A percentile compares a stretch with the other conserved stretches of the same genome.
Evolutionary conservation across 441 rosid species (phyloP).

Genomic region (Corymbia calophylla): DNA sequence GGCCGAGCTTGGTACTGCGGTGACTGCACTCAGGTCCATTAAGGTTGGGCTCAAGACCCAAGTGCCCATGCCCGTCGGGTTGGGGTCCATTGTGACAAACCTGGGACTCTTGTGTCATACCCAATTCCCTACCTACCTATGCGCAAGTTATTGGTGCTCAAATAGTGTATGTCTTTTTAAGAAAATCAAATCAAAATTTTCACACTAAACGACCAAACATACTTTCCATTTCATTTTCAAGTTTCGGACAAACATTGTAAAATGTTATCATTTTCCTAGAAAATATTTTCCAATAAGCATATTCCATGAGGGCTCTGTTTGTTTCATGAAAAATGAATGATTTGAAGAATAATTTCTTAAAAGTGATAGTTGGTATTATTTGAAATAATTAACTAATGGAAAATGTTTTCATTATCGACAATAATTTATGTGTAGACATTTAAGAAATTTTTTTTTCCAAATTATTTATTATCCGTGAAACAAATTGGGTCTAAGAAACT

Average conservation of each 20-base stretch:
- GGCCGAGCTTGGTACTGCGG: accelerated
- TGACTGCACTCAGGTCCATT: background rate
- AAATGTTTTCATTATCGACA: background rate
- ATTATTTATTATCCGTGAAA: too few species aligned
- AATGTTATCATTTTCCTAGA: background rate
- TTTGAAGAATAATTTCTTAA: too few species aligned
- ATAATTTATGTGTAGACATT: background rate
- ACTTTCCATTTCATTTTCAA: too few species aligned
- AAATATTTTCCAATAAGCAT: background rate
- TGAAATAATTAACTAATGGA: background rate
- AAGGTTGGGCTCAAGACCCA: background rate
- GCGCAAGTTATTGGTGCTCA: background rate
- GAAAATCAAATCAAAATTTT: too few species aligned
- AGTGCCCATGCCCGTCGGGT: background rate
- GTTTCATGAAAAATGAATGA: background rate
- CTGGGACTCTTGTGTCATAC: background rate
- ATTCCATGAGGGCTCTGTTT: background rate
- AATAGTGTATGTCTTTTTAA: accelerated
- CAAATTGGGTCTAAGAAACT: background rate
- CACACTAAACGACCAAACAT: too few species aligned
- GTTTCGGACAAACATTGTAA: background rate
- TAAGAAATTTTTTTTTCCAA: too few species aligned
- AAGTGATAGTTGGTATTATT: too few species aligned
- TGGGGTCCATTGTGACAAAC: background rate
- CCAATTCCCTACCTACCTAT: background rate